phyloP scores from a whole-genome alignment of 2,329 filamentous ascomycete genomes.

The Claviceps citrina region DNA sequence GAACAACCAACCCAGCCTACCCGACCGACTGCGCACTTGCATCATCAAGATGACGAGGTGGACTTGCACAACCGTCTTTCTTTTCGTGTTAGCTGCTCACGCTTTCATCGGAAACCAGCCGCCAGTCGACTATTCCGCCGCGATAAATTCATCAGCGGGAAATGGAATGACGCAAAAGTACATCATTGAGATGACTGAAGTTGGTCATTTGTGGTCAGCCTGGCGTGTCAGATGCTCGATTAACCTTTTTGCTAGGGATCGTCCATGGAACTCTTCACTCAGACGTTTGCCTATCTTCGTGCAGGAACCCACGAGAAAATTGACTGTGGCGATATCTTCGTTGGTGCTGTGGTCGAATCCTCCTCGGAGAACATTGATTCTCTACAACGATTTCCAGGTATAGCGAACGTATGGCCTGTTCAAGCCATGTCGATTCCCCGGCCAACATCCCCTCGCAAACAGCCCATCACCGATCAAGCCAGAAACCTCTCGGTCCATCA shows the following conservation, averaged over 20 bases:
- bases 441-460: background rate
- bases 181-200: conserved; percentile 12
- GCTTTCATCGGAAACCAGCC: background rate
- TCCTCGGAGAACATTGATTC: conserved; percentile 18
- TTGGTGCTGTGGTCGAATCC: conserved; percentile 19
- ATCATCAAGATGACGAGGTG: background rate
- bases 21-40: background rate
- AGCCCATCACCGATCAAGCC: conserved; percentile 11
- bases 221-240: background rate
- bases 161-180: conserved; percentile 11
- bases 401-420: conserved; percentile 23
- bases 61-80: background rate
- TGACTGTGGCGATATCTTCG: conserved; percentile 22
- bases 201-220: background rate
- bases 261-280: conserved; percentile 9
- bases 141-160: background rate
- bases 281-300: conserved; percentile 9
- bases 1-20: background rate
- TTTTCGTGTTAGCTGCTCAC: background rate
- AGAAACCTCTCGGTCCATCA: conserved; percentile 16
- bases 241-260: conserved; percentile 4
- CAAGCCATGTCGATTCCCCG: conserved; percentile 11
- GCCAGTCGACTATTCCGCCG: background rate
- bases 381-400: conserved; percentile 17
- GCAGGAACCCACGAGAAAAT: conserved; percentile 14